Base-by-base conservation (phyloP, 331 rosid genomes). In the Pyrus hybrid region DNA sequence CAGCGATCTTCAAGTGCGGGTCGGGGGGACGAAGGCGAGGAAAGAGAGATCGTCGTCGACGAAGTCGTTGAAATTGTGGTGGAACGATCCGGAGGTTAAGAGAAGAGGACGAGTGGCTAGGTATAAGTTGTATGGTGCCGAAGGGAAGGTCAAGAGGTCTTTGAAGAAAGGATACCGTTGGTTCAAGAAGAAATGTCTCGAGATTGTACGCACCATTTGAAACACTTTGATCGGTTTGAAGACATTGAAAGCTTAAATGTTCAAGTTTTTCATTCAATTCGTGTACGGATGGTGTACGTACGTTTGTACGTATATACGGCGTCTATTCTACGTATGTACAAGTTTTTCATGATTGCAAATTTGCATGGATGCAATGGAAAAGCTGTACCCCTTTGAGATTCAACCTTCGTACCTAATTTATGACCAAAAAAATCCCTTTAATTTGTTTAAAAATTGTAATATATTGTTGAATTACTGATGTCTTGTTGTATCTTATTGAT, bases 111-210 rank as follows among this genome's bases (percentile, higher is more conserved):
- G 98, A 47, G 83, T 91, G 0, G 83, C 87, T 0, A 81, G 64
- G 47, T 91, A 93, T 80, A 91, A 90, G 79, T 17, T 80, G 8
- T 93, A 91, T 5, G 33, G 77, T 4, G 51, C 88, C 0, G 96
- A 93, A 75, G 89, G 89, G n/a, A 93, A 82, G 71, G 14, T 88
- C n/a, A 91, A 89, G 72, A 71, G 3, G 57, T 85, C 91, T 54
- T 3, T 93, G n/a, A 91, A 91, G 76, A 87, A 84, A 79, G 93
- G 96, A 0, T 18, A 80, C 43, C 86, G 87, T 5, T 93, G 97
- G 98, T n/a, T 93, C 30, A 85, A 90, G 78, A 71, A 25, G 21
- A 91, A 79, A 79, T 89, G 91, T 75, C 58, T 75, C 74, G 77
- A 63, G 43, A 68, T 89, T 26, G 77, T 82, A 7, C 66, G 70